phyloP scores from a whole-genome alignment of 805 yeast species.

The Spencermartinsiella europaea region DNA sequence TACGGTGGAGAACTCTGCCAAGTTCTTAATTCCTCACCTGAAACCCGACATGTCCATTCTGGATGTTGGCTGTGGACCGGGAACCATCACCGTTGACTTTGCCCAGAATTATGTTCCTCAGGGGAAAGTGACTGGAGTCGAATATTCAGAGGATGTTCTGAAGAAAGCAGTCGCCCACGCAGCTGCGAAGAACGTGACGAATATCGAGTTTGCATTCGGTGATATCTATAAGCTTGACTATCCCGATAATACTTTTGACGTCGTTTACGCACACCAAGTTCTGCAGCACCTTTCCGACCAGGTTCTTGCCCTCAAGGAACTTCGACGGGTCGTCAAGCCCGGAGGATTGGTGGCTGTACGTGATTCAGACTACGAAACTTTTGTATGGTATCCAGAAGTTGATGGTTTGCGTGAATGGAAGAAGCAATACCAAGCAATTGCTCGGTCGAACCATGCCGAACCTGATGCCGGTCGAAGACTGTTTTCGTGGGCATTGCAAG shows the following conservation, averaged over 20 bases:
- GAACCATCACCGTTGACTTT: constrained; percentile 36
- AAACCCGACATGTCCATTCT: constrained; percentile 29
- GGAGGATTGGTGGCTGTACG: constrained; percentile 34
- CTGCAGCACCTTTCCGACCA: constrained; percentile 36
- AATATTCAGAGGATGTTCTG: constrained; percentile 31
- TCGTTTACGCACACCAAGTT: constrained; percentile 39
- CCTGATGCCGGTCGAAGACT: constrained; percentile 21
- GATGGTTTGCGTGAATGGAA: constrained; percentile 14
- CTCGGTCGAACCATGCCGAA: constrained; percentile 20
- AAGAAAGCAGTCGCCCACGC: constrained; percentile 26
- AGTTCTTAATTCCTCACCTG: constrained; percentile 28
- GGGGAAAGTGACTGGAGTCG: constrained; percentile 34
- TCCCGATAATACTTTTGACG: constrained; percentile 36
- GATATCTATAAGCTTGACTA: constrained; percentile 33
- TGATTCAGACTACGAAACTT: constrained; percentile 30
- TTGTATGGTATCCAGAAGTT: constrained; percentile 20
- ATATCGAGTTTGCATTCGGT: constrained; percentile 28
- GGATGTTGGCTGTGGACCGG: constrained; percentile 44
- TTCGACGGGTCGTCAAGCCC: constrained; percentile 35
- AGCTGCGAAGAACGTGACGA: constrained; percentile 8
- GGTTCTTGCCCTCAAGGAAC: constrained; percentile 32
- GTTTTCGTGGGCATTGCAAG: constrained; percentile 16
- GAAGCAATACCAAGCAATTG: constrained; percentile 13
- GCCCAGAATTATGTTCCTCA: constrained; percentile 29
- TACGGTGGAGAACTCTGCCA: constrained; percentile 30